These are phyloP conservation scores for Monosporascus sp. DNA, from an alignment of 2,329 filamentous ascomycete genomes.

Conservation along the genomic window DNA sequence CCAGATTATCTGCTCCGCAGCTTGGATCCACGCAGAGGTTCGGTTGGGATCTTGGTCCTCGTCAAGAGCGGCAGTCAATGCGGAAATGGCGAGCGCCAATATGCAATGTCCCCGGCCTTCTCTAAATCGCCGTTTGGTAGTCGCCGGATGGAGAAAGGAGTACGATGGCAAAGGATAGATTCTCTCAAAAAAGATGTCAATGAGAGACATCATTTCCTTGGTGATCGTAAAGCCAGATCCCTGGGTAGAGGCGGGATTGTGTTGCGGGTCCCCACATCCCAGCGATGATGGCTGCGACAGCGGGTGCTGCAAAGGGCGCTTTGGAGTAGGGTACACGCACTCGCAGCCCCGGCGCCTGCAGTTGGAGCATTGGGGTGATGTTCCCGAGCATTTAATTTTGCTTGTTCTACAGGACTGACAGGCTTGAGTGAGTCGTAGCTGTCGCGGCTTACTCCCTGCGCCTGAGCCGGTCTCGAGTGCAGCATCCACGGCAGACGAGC, in stretches of 20 bases:
- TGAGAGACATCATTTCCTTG: slow-evolving; percentile 3
- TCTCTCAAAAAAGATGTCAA: slow-evolving; percentile 12
- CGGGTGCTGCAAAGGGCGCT: slow-evolving; percentile 1
- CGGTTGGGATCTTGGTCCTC: neutral
- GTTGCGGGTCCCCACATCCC: neutral
- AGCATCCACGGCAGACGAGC: slow-evolving; percentile 8
- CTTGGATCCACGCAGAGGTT: slow-evolving; percentile 13
- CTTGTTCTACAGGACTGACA: slow-evolving; percentile 16
- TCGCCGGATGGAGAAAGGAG: slow-evolving; percentile 18
- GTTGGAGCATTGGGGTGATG: slow-evolving; percentile 14
- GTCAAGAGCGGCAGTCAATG: slow-evolving; percentile 12
- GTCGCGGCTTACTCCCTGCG: slow-evolving; percentile 2
- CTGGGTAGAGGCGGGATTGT: too few relatives aligned
- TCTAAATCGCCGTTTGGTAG: slow-evolving; percentile 12
- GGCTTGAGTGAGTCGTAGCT: slow-evolving; percentile 13
- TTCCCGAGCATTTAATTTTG: slow-evolving; percentile 19
- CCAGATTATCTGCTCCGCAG: slow-evolving; percentile 16
- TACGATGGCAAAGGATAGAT: slow-evolving; percentile 16
- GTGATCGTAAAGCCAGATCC: neutral
- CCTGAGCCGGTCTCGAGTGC: neutral
- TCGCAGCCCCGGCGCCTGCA: slow-evolving; percentile 12
- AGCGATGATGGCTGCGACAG: neutral
- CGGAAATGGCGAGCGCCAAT: slow-evolving; percentile 15
- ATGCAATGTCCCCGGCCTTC: slow-evolving; percentile 11
- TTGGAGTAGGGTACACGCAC: slow-evolving; percentile 13